These are phyloP conservation scores for Cyclotella baltica DNA, from an alignment of 108 stramenopile genomes.

Conservation along the genomic window DNA sequence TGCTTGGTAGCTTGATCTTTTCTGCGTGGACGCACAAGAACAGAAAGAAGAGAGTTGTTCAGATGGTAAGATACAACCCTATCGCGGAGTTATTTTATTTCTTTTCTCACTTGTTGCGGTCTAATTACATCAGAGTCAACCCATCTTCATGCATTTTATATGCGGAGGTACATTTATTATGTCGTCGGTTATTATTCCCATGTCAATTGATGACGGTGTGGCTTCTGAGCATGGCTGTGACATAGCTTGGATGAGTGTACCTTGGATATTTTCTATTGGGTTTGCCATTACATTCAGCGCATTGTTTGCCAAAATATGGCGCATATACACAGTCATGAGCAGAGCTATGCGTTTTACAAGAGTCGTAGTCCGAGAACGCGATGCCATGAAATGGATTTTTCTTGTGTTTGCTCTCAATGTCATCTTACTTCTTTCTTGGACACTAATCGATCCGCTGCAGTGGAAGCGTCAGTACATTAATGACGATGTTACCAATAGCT, in stretches of 20 bases:
- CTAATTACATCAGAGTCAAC: conserved; percentile 39
- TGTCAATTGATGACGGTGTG: conserved; percentile 11
- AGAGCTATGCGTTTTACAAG: background rate
- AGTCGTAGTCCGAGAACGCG: background rate
- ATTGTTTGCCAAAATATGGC: conserved; percentile 52
- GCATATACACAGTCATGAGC: conserved; percentile 17
- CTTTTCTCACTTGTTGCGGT: background rate
- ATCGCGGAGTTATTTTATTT: background rate
- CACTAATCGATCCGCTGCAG: background rate
- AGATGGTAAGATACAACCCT: background rate
- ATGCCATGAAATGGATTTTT: background rate
- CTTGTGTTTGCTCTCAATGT: conserved; percentile 5
- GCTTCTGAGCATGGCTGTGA: conserved; percentile 6
- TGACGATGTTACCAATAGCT: background rate
- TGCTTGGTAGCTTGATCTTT: background rate
- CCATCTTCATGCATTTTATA: conserved; percentile 62
- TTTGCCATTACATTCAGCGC: conserved; percentile 44
- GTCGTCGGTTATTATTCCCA: conserved; percentile 49
- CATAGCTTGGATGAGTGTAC: conserved; percentile 40
- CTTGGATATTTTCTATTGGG: conserved; percentile 44
- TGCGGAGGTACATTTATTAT: conserved; percentile 69
- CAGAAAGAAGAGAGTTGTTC: background rate
- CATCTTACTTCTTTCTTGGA: conserved; percentile 5
- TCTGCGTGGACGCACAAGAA: background rate
- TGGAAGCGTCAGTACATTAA: conserved; percentile 11